Base-by-base conservation (phyloP, 2,329 filamentous ascomycete species). In the Emericellopsis atlantica region DNA sequence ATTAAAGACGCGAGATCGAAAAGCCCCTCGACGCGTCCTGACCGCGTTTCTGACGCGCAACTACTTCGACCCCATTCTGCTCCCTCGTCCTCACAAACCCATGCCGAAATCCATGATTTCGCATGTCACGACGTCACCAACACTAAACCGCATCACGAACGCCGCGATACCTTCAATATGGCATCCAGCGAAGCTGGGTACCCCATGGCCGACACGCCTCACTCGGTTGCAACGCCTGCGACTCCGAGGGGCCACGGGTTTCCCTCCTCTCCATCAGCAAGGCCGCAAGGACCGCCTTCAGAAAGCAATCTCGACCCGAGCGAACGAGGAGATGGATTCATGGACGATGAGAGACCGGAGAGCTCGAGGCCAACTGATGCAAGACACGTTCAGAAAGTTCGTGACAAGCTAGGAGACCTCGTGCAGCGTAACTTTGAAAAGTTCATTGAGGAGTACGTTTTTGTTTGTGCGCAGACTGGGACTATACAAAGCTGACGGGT, bases 341-440 rank as follows among this genome's bases (percentile, higher is more conserved):
- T 71, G 43, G 77, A 81, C 51, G 76, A 81, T 51, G 75, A 79
- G 54, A 65, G 80, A 9, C 76, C 76, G 2, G 59, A 61, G 37
- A 65, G 66, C 44, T 59, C 69, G 44, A 64, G 74, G 44, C 56
- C 66, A 18, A 59, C 64, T 36, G 65, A 74, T 42, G 53, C 62
- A 21, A 54, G 64, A 45, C 70, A 66, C 40, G 73, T 92, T 26
- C 78, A 83, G 6, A 73, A 76, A 43, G 84, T 90, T 6, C 79
- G 87, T 47, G 86, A 93, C 59, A 73, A 73, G 44, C 81, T 86
- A 39, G 85, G 83, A 46, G 70, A 85, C 48, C 75, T 81, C 41
- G 74, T 90, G 22, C 82, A 86, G 54, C 70, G 81, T 42, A 76
- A 81, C 43, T 92, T 93, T 55, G 81, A 89, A 59, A 72, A 74